Base-by-base conservation (phyloP, 805 yeast genomes). In the Lipomyces oligophaga region DNA sequence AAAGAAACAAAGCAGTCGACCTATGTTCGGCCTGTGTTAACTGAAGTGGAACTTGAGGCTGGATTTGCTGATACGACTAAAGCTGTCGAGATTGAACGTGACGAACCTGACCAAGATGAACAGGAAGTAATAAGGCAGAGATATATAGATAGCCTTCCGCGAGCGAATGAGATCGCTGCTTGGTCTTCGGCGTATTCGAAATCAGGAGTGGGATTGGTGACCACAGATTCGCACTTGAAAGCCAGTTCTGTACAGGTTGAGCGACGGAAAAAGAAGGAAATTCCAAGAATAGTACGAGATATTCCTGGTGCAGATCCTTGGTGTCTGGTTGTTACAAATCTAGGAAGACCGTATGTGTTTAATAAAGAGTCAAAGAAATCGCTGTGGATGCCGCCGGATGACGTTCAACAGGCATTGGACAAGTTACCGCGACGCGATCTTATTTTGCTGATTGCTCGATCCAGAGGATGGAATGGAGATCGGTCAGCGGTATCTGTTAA, bases 341-440 rank as follows among this genome's bases (percentile, higher is more conserved):
- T 64, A 6, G 80, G 79, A 0, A 45, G 66, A 2, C 69, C 73
- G 47, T 75, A 69, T 58, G 75, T 67, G 37, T 59, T 68, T 46
- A 66, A 73, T 52, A 31, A 25, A 1, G 45, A 33, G 2, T 60
- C 67, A 1, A 51, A 58, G 6, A 48, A 45, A 32, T 67, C 74
- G 1, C 43, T 50, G 3, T 71, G 77, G 76, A 43, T 49, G 19
- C 62, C 72, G 5, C 66, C 67, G 1, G 61, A 58, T 1, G 58
- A 57, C 11, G 61, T 70, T 13, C 38, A 53, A 10, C 46, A 49
- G 4, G 47, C 63, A 6, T 31, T 72, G 20, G 53, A 62, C 2
- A 36, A 48, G 1, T 20, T 69, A 34, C 71, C 67, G 30, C 55
- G 56, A 18, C 63, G 63, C 21, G 50, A 60, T 38, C 38, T 72